phyloP scores from a whole-genome alignment of 495 filamentous ascomycete species.

The Parmelia sp. region DNA sequence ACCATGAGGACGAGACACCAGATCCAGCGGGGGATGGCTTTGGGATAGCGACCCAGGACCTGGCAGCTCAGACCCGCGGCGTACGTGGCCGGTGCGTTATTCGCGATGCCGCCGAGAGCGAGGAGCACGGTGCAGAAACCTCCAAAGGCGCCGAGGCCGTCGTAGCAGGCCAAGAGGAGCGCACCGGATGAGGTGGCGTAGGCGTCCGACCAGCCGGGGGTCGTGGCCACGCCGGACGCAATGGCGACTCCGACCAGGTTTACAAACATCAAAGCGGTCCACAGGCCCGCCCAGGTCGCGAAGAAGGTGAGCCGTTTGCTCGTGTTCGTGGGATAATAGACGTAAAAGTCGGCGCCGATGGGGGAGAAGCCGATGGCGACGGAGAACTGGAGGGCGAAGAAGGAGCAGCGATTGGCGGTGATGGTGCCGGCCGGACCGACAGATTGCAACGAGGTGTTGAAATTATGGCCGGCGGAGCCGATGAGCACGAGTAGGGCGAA shows the following conservation, averaged over 20 bases:
- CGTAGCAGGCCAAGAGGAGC: constrained; percentile 57
- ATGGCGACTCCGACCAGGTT: constrained; percentile 63
- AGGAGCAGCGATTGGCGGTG: constrained; percentile 53
- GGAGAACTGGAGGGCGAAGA: constrained; percentile 56
- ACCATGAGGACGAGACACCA: constrained; percentile 45
- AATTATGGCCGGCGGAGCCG: constrained; percentile 60
- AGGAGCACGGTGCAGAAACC: constrained; percentile 62
- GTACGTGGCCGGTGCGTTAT: constrained; percentile 62
- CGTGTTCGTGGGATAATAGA: constrained; percentile 49
- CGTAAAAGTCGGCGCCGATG: constrained; percentile 50
- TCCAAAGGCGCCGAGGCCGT: constrained; percentile 58
- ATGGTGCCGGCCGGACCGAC: constrained; percentile 37
- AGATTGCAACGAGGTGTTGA: constrained; percentile 47
- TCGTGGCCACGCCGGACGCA: constrained; percentile 50
- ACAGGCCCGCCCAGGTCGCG: constrained; percentile 44
- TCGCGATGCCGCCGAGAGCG: constrained; percentile 61
- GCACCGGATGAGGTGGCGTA: constrained; percentile 56
- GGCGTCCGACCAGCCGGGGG: constrained; percentile 45
- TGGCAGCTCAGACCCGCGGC: constrained; percentile 50
- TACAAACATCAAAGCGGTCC: constrained; percentile 46
- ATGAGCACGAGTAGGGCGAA: constrained; percentile 58
- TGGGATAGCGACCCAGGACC: constrained; percentile 40
- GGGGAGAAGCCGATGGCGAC: constrained; percentile 49
- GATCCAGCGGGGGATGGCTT: constrained; percentile 42
- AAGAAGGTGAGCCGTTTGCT: constrained; percentile 39